Evolutionary conservation across 2,329 filamentous ascomycete species (phyloP).

Genomic region (Pestalotiopsis sp.): DNA sequence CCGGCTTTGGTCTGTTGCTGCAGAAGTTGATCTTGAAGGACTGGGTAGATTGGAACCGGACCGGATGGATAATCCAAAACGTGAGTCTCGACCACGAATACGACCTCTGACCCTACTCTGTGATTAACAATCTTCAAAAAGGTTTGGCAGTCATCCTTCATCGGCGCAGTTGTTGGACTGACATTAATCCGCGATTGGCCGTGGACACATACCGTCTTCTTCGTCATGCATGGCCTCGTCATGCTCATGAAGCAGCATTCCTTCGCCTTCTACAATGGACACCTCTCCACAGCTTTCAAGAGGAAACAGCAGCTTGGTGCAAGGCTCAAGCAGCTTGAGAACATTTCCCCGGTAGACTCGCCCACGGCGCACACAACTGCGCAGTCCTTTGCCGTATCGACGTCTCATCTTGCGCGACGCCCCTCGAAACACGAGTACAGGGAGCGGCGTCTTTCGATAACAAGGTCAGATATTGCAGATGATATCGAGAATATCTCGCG

Average conservation of each 20-base stretch:
- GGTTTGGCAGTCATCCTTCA: conserved; percentile 70
- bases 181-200: conserved; percentile 76
- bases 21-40: conserved; percentile 62
- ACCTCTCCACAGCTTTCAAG: conserved; percentile 64
- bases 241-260: conserved; percentile 87
- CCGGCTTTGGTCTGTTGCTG: conserved; percentile 66
- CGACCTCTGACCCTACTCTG: background rate
- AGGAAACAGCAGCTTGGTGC: conserved; percentile 45
- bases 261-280: conserved; percentile 78
- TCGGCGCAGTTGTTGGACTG: conserved; percentile 64
- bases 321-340: conserved; percentile 60
- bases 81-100: conserved; percentile 34
- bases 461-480: conserved; percentile 28
- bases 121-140: conserved; percentile 24
- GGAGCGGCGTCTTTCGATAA: conserved; percentile 44
- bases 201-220: conserved; percentile 76
- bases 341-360: conserved; percentile 46
- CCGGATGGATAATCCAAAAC: conserved; percentile 76
- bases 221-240: conserved; percentile 52
- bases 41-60: conserved; percentile 67
- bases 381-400: conserved; percentile 43
- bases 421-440: conserved; percentile 43
- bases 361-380: conserved; percentile 44
- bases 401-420: conserved; percentile 43
- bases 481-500: conserved; percentile 64